Evolutionary conservation across 768 basidiomycete species (phyloP), one percentile per base, ranked within the genome.

Genomic region (Suillus decipiens): DNA sequence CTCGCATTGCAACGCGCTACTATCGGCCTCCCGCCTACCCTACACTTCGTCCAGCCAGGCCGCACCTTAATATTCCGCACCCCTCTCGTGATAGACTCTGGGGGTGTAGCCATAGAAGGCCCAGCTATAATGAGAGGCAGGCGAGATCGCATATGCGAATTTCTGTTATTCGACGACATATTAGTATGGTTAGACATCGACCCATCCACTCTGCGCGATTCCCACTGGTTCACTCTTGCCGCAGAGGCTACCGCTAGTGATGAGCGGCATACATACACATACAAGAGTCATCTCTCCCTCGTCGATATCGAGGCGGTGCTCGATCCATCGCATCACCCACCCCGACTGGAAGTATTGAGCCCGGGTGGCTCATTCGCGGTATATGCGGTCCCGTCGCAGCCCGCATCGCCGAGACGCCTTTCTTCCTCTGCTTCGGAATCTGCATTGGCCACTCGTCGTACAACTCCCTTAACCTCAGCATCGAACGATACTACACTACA

Each of bases 1-100:
- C 81, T 96, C 51, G 84, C 92, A 1, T 79, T 96, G 1, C 95
- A 97, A 68, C 86, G 88, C 14, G 81, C 86, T 19, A 93, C 94
- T 1, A 80, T 84, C 0, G 86, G 86, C 66, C 82, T 96, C 9
- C 91, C 92, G 1, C 86, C 90, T 66, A 86, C 86, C 53, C 82
- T 97, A 48, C 89, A 88, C 51, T 83, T 97, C 59, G 84, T 96
- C 67, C 74, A 80, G 0, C 95, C 95, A 0, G 94, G 95, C 1
- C 87, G 95, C n/a, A 83, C 79, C 0, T 83, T 96, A 48, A 74
- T 96, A 51, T 57, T 57, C 39, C 39, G 39, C 24, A 10, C 56
- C 5, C 56, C 56, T 57, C 15, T 57, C 24, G 39, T 31, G 39
- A 57, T 57, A 57, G 24, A 57, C 24, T 57, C 39, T 19, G 56